Evolutionary conservation across 345 rosid species (phyloP).

Genomic region (Populus simonii): DNA sequence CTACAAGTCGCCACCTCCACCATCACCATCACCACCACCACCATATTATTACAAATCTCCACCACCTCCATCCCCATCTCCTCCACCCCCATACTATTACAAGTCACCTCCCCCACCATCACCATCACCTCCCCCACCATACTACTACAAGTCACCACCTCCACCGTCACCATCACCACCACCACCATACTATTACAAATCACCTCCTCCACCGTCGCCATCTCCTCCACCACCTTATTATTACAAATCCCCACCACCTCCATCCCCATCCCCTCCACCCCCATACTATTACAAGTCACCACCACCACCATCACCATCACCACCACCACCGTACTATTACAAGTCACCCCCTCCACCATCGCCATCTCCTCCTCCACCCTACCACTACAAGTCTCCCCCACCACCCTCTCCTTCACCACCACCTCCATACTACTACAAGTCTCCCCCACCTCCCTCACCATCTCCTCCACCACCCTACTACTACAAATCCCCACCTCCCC

Average conservation of each 20-base stretch:
- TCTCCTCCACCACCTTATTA: background rate
- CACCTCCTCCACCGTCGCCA: background rate
- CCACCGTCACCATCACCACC: background rate
- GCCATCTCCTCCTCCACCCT: constrained; percentile 5
- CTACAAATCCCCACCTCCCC: constrained; percentile 7
- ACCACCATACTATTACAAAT: background rate
- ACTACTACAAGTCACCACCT: background rate
- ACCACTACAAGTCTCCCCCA: constrained; percentile 4
- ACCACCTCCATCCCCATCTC: background rate
- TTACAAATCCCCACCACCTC: background rate
- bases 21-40: background rate
- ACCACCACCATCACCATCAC: background rate
- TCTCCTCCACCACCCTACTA: constrained; percentile 1
- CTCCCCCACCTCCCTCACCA: background rate
- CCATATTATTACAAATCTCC: constrained; percentile 4
- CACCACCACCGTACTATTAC: background rate
- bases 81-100: background rate
- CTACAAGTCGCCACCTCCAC: constrained; percentile 4
- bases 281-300: constrained; percentile 5
- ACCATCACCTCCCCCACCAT: background rate
- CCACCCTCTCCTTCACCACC: constrained; percentile 5
- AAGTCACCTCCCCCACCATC: background rate
- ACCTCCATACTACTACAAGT: constrained; percentile 5
- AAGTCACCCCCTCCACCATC: constrained; percentile 1
- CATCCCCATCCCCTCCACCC: background rate